These are phyloP conservation scores for Kandelia obovata DNA, from an alignment of 345 rosid genomes.

Conservation along the genomic window DNA sequence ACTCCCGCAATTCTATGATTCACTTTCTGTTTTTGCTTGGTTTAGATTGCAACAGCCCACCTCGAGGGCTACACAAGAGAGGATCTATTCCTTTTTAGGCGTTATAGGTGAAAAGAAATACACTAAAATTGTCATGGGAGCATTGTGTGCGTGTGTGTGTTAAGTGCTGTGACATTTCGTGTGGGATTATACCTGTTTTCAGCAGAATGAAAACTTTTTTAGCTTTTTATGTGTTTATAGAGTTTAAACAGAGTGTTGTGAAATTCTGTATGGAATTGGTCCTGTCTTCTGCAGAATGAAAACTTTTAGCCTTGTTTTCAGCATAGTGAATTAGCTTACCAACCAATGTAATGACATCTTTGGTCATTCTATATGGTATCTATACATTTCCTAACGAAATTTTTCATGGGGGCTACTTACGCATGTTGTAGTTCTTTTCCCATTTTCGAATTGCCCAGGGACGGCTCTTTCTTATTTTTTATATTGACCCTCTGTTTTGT, in stretches of 20 bases:
- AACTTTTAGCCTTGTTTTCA: background rate
- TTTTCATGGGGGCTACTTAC: background rate
- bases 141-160: conserved; percentile 6
- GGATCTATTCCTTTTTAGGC: conserved; percentile 8
- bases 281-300: conserved; percentile 20
- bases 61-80: background rate
- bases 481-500: background rate
- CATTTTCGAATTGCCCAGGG: background rate
- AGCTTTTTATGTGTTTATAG: conserved; percentile 15
- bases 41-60: conserved; percentile 6
- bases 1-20: conserved; percentile 64
- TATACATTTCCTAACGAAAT: background rate
- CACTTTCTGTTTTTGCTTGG: conserved; percentile 13
- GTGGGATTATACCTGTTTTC: conserved; percentile 8
- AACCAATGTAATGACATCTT: background rate
- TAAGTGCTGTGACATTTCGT: conserved; percentile 7
- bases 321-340: background rate
- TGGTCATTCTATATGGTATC: background rate
- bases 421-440: conserved; percentile 5
- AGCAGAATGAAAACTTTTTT: background rate
- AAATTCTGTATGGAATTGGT: conserved; percentile 13
- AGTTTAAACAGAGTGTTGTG: conserved; percentile 5
- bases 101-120: conserved; percentile 14
- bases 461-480: background rate
- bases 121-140: too few species aligned